A percentile compares a stretch with the other conserved stretches of the same genome.
These are phyloP conservation scores for Kodamaea lidongshanica DNA, from an alignment of 805 yeast species.

Conservation along the genomic window DNA sequence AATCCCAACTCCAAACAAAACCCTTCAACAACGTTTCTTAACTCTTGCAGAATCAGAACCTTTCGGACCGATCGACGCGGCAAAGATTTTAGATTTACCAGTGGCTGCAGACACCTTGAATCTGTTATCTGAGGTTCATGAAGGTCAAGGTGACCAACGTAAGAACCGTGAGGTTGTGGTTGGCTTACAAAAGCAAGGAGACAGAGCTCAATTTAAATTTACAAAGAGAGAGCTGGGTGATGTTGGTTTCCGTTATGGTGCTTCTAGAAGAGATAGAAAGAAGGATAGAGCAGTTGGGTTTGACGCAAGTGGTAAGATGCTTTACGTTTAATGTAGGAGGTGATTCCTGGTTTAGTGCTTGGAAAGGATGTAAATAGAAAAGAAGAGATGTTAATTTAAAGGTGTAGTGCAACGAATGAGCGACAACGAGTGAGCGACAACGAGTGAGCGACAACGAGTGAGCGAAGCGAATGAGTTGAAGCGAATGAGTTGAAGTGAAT, in stretches of 20 bases:
- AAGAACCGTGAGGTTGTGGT: slow-evolving; percentile 30
- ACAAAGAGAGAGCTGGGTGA: slow-evolving; percentile 72
- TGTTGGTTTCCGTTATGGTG: slow-evolving; percentile 91
- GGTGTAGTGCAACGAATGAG: background rate
- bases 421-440: no score
- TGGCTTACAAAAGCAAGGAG: slow-evolving; percentile 63
- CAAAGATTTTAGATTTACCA: slow-evolving; percentile 70
- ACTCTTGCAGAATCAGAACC: slow-evolving; percentile 93
- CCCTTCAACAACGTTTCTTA: slow-evolving; percentile 73
- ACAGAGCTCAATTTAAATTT: slow-evolving; percentile 66
- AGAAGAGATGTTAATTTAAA: background rate
- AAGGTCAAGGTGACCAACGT: slow-evolving; percentile 38
- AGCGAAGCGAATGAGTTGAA: no score
- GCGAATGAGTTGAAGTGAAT: no score
- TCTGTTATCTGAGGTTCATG: slow-evolving; percentile 53
- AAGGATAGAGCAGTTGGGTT: slow-evolving; percentile 72
- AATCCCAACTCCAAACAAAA: slow-evolving; percentile 83
- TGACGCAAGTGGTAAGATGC: slow-evolving; percentile 60
- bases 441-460: no score
- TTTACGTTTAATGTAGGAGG: slow-evolving; percentile 29
- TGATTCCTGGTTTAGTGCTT: no score
- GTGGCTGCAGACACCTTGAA: slow-evolving; percentile 81
- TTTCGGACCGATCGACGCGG: slow-evolving; percentile 94
- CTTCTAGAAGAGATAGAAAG: slow-evolving; percentile 80
- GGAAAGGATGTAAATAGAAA: background rate